A percentile compares a stretch with the other conserved stretches of the same genome.
Conservation (phyloP, 2,329 filamentous ascomycete species). For the Penicillium sp. region DNA sequence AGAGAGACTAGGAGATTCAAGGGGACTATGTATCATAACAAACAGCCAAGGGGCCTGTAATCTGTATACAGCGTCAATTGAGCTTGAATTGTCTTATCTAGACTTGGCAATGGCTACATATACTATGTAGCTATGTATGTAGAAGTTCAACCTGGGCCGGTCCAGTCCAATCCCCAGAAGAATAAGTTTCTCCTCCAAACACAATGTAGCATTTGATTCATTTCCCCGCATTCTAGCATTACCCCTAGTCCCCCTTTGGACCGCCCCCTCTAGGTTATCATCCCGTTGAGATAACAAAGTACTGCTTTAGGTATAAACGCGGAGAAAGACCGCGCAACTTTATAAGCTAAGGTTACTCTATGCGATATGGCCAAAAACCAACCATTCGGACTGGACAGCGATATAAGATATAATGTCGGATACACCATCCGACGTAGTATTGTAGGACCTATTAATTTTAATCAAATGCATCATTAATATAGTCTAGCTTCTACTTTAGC, state of each 20-base stretch:
- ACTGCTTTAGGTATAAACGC: conserved; percentile 17
- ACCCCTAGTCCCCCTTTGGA: neutral
- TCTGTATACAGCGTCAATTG: neutral
- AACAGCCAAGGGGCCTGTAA: neutral
- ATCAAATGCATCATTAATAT: neutral
- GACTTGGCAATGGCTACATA: neutral
- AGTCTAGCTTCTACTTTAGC: neutral
- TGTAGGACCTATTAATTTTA: neutral
- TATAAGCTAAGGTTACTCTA: neutral
- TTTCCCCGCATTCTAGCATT: neutral
- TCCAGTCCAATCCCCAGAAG: neutral
- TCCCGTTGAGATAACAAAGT: conserved; percentile 4
- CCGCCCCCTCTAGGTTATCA: neutral
- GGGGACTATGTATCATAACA: neutral
- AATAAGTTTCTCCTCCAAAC: neutral
- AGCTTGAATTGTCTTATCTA: neutral
- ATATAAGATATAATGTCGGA: neutral
- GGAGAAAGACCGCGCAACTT: conserved; percentile 12
- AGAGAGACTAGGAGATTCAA: neutral
- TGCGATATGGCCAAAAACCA: neutral
- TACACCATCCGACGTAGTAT: neutral
- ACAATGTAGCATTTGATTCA: neutral
- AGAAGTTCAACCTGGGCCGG: neutral
- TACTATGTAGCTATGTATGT: neutral
- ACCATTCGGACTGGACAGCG: conserved; percentile 11